Percentiles rank a stretch among this genome's conserved stretches.
These are phyloP conservation scores for Lentinula edodes DNA, from an alignment of 768 basidiomycete genomes.

Conservation along the genomic window DNA sequence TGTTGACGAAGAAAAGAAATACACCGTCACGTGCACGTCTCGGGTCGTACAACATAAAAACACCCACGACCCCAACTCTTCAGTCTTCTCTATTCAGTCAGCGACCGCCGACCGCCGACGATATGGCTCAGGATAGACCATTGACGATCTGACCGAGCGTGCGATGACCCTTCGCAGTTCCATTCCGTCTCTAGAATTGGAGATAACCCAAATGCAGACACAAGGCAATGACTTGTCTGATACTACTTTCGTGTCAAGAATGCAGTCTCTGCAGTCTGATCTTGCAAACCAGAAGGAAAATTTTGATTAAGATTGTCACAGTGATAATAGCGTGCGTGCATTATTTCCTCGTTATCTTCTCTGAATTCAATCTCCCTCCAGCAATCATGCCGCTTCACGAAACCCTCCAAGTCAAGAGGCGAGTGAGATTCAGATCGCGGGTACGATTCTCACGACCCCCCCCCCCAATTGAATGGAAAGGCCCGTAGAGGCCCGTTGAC, in stretches of 20 bases:
- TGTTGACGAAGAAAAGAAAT: no score
- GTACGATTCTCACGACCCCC: no score
- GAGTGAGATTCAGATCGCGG: no score
- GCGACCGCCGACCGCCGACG: constrained; percentile 1
- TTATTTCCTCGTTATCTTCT: no score
- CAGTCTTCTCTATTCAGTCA: constrained; percentile 15
- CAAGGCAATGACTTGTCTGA: constrained; percentile 18
- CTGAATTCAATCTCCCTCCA: no score
- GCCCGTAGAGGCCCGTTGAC: no score
- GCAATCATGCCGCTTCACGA: no score
- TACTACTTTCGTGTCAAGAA: constrained; percentile 15
- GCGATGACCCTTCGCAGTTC: constrained; percentile 10
- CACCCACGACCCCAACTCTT: no score
- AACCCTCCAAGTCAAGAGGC: no score
- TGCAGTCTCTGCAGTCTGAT: constrained; percentile 18
- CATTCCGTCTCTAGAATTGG: constrained; percentile 13
- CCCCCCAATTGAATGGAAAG: no score
- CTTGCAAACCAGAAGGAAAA: constrained; percentile 30
- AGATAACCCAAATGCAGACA: constrained; percentile 14
- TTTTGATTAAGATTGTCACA: constrained; percentile 28
- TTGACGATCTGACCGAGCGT: constrained; percentile 13
- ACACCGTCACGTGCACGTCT: no score
- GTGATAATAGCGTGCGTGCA: constrained; percentile 12
- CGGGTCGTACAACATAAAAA: no score
- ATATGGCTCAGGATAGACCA: constrained; percentile 8